A percentile compares a stretch with the other conserved stretches of the same genome.
These are phyloP conservation scores for Sugiyamaella japonica DNA, from an alignment of 1,139 yeast genomes.

Conservation along the genomic window DNA sequence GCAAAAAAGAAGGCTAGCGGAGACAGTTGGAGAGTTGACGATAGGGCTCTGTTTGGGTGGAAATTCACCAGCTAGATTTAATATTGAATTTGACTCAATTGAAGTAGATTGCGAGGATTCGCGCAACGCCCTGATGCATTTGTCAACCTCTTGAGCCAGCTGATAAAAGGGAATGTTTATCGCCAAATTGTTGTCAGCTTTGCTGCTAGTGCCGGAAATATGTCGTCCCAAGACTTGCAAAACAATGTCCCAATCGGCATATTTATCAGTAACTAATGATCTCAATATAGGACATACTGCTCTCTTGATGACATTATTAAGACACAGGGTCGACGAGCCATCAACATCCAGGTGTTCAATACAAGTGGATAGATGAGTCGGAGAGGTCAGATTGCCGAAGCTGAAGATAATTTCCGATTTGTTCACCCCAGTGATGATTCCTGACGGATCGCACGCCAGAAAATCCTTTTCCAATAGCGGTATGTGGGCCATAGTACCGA, in stretches of 20 bases:
- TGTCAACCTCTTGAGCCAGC: constrained; percentile 25
- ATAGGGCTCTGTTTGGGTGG: constrained; percentile 21
- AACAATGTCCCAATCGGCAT: constrained; percentile 17
- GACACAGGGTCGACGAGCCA: constrained; percentile 14
- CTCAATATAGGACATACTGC: constrained; percentile 17
- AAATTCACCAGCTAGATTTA: constrained; percentile 20
- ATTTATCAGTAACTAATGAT: constrained; percentile 12
- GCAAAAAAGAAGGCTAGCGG: constrained; percentile 17
- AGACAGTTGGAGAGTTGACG: constrained; percentile 21
- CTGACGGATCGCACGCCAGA: constrained; percentile 20
- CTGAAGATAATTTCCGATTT: constrained; percentile 16
- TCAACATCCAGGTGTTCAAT: constrained; percentile 13
- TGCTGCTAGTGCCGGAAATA: neutral
- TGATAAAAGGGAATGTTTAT: constrained; percentile 31
- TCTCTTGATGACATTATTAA: constrained; percentile 16
- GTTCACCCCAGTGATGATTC: constrained; percentile 14
- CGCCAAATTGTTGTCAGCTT: constrained; percentile 18
- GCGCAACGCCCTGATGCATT: constrained; percentile 11
- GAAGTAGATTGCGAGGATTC: constrained; percentile 5
- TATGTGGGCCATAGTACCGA: neutral
- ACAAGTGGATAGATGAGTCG: constrained; percentile 12
- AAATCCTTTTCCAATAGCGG: constrained; percentile 7
- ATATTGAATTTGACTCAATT: constrained; percentile 9
- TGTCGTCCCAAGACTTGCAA: constrained; percentile 1
- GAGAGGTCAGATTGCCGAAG: constrained; percentile 19